Percentiles rank a stretch among this genome's conserved stretches.
These are phyloP conservation scores for Trichophyton benhamiae DNA, from an alignment of 2,329 filamentous ascomycete species.

Conservation along the genomic window DNA sequence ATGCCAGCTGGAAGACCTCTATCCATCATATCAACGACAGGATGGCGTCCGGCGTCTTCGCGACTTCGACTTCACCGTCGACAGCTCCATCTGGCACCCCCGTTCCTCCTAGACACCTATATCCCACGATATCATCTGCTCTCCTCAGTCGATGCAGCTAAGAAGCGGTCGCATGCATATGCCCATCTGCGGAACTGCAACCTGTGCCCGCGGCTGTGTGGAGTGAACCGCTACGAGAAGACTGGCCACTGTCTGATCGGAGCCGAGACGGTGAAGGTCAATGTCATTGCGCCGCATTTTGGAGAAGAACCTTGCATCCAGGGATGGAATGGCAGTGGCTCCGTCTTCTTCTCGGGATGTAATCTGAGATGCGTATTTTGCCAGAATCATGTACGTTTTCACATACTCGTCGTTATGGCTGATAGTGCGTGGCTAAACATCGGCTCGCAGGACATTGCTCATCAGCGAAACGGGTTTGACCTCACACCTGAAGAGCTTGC, in stretches of 20 bases:
- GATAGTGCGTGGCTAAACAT: not conserved
- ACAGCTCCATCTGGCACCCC: conserved; percentile 36
- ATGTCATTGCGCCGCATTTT: conserved; percentile 75
- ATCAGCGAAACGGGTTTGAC: conserved; percentile 69
- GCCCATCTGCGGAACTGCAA: conserved; percentile 68
- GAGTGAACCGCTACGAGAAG: conserved; percentile 67
- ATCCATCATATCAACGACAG: not conserved
- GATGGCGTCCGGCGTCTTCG: not conserved
- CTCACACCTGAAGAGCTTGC: conserved; percentile 65
- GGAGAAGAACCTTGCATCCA: conserved; percentile 76
- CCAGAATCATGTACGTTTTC: conserved; percentile 50
- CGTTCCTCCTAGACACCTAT: conserved; percentile 64
- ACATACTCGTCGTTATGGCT: not conserved
- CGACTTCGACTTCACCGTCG: not conserved
- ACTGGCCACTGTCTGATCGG: conserved; percentile 70
- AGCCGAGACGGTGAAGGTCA: conserved; percentile 59
- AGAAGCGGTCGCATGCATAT: conserved; percentile 62
- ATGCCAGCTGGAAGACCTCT: not conserved
- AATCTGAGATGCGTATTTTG: conserved; percentile 63
- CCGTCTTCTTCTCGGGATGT: conserved; percentile 70
- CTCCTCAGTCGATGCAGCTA: conserved; percentile 53
- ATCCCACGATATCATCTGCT: conserved; percentile 59
- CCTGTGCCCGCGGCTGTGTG: conserved; percentile 63
- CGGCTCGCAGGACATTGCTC: conserved; percentile 52
- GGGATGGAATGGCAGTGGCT: conserved; percentile 66